Percentiles rank a stretch among this genome's conserved stretches.
phyloP scores from a whole-genome alignment of 139 green algal genomes.

The Pseudopediastrum boryanum region DNA sequence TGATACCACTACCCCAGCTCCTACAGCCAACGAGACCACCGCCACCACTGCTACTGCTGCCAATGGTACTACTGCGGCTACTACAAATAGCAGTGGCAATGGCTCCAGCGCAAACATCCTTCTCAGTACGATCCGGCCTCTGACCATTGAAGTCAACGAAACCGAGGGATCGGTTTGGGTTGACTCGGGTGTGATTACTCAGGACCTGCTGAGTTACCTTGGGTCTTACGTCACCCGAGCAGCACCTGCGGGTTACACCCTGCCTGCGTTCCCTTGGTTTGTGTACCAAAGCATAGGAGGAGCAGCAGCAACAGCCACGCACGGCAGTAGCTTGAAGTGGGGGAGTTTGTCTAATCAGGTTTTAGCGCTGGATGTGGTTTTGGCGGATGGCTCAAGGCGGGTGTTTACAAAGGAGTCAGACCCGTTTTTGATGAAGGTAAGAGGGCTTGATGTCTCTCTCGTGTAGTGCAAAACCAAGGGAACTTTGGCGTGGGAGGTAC shows the following conservation, averaged over 20 bases:
- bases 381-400: constrained; percentile 39
- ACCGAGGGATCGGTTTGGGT: constrained; percentile 66
- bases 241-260: constrained; percentile 68
- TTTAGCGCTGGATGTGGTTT: constrained; percentile 28
- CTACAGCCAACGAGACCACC: not conserved
- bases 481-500: too few species aligned
- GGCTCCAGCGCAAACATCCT: constrained; percentile 52
- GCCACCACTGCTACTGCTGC: constrained; percentile 4
- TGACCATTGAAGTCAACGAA: constrained; percentile 70
- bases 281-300: constrained; percentile 80
- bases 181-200: constrained; percentile 45
- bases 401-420: constrained; percentile 59
- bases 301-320: constrained; percentile 81
- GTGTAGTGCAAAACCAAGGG: not conserved
- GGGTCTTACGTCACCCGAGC: constrained; percentile 67
- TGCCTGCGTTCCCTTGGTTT: constrained; percentile 81
- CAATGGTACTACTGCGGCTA: too few species aligned
- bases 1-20: too few species aligned
- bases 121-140: constrained; percentile 59
- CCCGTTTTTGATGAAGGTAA: constrained; percentile 58
- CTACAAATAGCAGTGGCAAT: too few species aligned
- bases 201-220: constrained; percentile 71
- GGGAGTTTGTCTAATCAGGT: constrained; percentile 65
- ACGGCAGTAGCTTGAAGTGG: constrained; percentile 74
- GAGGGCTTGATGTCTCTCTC: not conserved